Evolutionary conservation across 176 grass and related monocot species (phyloP), one percentile per base, ranked within the genome.

Genomic region (Musa itinerans): DNA sequence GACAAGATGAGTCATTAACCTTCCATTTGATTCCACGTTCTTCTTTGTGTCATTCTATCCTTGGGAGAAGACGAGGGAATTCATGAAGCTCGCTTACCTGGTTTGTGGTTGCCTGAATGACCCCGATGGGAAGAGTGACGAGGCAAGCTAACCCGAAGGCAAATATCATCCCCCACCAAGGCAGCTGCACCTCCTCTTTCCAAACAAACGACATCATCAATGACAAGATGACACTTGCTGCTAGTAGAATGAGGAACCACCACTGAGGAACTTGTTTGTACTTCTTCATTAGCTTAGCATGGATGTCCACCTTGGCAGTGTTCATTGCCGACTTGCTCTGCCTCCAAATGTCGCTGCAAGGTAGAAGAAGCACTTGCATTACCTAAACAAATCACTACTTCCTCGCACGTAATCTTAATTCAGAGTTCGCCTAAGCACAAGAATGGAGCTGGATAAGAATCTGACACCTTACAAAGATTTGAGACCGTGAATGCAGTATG

Each of bases 81-180:
- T 74, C 43, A 55, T 25, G 17, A 79, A 79, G 13, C 9, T 79
- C 50, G 52, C 51, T 26, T 84, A 68, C 92, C 92, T 96, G 92
- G 86, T 96, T 96, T 23, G 92, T 96, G 59, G 92, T 96, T 58
- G 92, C 92, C 75, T 96, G 92, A 86, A 96, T 96, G 81, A 96
- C 92, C 24, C 92, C 92, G 51, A 96, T 96, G 43, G 92, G 92
- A 34, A 96, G 83, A 25, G 92, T 96, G 65, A 96, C 92, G 19
- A 96, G 34, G 68, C 86, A 92, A 51, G 92, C 92, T 78, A 96
- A 85, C 23, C 77, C 89, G 76, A 96, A 96, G 74, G 92, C 92
- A 75, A 96, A 96, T 49, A 96, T 74, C 92, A 96, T 92, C 10
- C 92, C 92, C 92, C 92, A 96, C 92, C 92, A 96, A 1, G 92